phyloP scores from a whole-genome alignment of 2,329 filamentous ascomycete genomes.

The Penicillium corylophilum region DNA sequence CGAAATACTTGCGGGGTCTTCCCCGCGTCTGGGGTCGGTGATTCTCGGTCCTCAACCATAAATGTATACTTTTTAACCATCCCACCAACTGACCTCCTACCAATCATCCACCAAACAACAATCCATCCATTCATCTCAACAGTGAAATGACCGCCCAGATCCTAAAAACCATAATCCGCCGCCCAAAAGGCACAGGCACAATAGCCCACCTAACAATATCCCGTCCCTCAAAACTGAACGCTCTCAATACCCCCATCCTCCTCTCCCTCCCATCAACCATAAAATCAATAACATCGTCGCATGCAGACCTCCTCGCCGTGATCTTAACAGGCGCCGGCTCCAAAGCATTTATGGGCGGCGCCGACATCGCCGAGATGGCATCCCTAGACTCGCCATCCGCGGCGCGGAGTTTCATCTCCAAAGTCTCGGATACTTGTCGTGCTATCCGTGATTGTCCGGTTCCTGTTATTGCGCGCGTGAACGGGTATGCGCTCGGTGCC shows the following conservation, averaged over 20 bases:
- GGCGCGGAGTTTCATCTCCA: constrained; percentile 38
- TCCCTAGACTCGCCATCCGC: constrained; percentile 22
- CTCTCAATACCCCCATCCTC: constrained; percentile 25
- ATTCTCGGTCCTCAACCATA: constrained; percentile 8
- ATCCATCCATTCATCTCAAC: not conserved
- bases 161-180: constrained; percentile 15
- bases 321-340: constrained; percentile 68
- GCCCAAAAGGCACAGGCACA: constrained; percentile 15
- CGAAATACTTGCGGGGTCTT: not conserved
- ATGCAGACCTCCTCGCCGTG: constrained; percentile 20
- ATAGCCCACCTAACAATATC: constrained; percentile 29
- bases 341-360: constrained; percentile 85
- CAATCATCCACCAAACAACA: not conserved
- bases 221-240: constrained; percentile 28
- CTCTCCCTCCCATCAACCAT: constrained; percentile 16
- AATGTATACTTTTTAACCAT: not conserved
- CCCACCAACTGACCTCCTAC: not conserved
- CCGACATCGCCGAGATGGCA: constrained; percentile 72
- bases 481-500: constrained; percentile 40
- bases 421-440: constrained; percentile 32
- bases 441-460: constrained; percentile 38
- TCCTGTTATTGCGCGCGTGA: constrained; percentile 39
- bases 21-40: constrained; percentile 11
- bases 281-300: constrained; percentile 6
- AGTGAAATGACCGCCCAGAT: constrained; percentile 4